These are phyloP conservation scores for Nannochloropsis gaditana DNA, from an alignment of 108 stramenopile genomes.

Conservation along the genomic window DNA sequence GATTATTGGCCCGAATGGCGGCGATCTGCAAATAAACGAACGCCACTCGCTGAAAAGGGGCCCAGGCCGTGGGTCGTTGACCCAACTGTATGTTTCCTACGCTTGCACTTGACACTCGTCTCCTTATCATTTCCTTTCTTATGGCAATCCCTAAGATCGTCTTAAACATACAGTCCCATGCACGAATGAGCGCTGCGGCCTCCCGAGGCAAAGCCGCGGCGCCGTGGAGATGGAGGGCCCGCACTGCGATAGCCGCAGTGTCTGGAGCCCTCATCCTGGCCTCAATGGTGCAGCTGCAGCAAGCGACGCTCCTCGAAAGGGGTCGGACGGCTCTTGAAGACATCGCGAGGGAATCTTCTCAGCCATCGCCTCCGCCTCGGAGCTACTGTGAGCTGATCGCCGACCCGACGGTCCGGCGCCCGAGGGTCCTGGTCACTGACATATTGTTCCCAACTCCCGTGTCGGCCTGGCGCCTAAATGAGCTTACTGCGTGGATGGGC, in stretches of 20 bases:
- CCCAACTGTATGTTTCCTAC: no score
- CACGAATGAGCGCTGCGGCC: not conserved
- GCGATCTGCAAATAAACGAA: no score
- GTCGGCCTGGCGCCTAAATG: slow-evolving; percentile 3
- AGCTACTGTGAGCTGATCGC: not conserved
- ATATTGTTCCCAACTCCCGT: not conserved
- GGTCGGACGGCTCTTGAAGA: not conserved
- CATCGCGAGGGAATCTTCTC: not conserved
- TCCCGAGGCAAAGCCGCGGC: not conserved
- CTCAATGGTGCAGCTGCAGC: not conserved
- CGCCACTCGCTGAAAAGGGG: no score
- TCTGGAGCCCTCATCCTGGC: not conserved
- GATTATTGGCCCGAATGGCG: no score
- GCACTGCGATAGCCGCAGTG: not conserved
- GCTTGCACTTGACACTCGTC: no score
- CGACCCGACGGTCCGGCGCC: slow-evolving; percentile 9
- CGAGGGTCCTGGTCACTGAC: not conserved
- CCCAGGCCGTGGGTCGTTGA: no score
- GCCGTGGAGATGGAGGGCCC: not conserved
- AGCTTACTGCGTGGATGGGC: not conserved
- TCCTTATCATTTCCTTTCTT: no score
- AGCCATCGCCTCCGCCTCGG: not conserved
- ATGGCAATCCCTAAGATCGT: no score
- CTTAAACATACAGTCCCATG: not conserved
- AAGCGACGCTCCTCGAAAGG: slow-evolving; percentile 3